phyloP scores from a whole-genome alignment of 345 rosid species.

The Syzygium aromaticum region DNA sequence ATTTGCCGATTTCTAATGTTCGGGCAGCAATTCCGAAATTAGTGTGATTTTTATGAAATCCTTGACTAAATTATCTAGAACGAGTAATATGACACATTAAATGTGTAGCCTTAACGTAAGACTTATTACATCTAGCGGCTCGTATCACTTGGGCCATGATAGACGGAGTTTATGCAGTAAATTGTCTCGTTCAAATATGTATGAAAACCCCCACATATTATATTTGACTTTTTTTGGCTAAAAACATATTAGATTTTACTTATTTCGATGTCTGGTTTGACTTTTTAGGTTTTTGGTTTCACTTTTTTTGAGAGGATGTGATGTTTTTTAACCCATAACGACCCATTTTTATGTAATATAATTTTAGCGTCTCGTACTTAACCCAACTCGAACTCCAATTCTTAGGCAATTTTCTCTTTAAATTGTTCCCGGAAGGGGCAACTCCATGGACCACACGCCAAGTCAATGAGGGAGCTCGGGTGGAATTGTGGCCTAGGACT shows the following conservation, averaged over 20 bases:
- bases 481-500: background rate
- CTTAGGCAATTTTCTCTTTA: background rate
- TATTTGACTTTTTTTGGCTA: too few species aligned
- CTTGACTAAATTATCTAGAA: background rate
- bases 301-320: background rate
- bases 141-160: background rate
- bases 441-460: background rate
- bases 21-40: background rate
- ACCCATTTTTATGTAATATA: background rate
- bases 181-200: background rate
- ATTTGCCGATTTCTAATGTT: background rate
- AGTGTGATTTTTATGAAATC: background rate
- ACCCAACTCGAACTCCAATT: background rate
- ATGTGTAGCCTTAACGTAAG: background rate
- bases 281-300: too few species aligned
- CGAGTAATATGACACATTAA: background rate
- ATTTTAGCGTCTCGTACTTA: rapidly evolving
- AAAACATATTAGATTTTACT: background rate
- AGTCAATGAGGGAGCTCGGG: background rate
- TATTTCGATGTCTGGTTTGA: too few species aligned
- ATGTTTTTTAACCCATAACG: background rate
- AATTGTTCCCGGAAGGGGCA: background rate
- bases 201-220: too few species aligned
- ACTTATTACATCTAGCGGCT: background rate
- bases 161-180: background rate